Conservation (phyloP, 2,329 filamentous ascomycete genomes). For the Colletotrichum sp. region DNA sequence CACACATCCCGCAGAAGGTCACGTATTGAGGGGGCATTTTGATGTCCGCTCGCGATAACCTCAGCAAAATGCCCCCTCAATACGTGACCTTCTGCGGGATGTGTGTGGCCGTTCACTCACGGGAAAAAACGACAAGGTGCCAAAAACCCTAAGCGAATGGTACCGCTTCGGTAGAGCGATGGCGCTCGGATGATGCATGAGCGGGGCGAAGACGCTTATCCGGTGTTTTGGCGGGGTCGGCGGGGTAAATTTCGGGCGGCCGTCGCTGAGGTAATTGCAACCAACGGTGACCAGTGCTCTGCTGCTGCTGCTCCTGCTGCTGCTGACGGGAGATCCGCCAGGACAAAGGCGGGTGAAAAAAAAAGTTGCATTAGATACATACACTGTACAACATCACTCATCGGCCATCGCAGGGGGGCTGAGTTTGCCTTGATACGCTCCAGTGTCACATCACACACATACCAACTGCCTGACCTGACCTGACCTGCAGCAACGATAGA, state of each 20-base stretch:
- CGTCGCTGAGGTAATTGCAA: background rate
- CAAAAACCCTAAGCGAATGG: background rate
- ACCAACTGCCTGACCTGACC: background rate
- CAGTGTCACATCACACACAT: background rate
- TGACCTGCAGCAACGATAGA: background rate
- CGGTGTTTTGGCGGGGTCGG: constrained; percentile 6
- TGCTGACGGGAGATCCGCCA: background rate
- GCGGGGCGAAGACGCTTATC: background rate
- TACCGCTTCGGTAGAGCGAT: background rate
- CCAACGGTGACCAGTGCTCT: background rate
- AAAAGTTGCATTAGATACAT: constrained; percentile 7
- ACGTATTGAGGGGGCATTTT: too few species aligned
- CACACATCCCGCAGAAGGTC: too few species aligned
- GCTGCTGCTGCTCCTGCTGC: background rate
- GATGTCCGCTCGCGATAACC: background rate
- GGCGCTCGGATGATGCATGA: background rate
- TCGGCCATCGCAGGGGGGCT: background rate
- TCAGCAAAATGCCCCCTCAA: background rate
- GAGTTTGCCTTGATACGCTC: background rate
- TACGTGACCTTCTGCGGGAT: background rate
- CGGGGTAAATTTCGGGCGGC: background rate
- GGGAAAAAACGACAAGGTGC: background rate
- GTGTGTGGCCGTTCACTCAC: background rate
- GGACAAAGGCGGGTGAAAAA: background rate
- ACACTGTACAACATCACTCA: constrained; percentile 15